phyloP scores from a whole-genome alignment of 306 rosid species.

The Cicer arietinum region DNA sequence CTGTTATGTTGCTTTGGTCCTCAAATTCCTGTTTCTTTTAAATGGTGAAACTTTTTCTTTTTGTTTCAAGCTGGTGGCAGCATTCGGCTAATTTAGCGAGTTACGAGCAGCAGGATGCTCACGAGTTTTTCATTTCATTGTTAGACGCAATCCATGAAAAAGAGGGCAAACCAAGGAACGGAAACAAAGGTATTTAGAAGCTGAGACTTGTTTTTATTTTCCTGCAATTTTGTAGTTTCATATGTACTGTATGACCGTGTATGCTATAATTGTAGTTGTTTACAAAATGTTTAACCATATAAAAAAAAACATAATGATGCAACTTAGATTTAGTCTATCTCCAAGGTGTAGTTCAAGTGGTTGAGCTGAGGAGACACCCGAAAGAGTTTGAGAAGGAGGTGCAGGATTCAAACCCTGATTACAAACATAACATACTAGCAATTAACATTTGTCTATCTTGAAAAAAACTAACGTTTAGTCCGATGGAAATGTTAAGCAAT shows the following conservation, averaged over 20 bases:
- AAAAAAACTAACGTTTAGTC: no score
- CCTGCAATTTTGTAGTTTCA: slow-evolving; percentile 31
- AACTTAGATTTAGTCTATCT: slow-evolving; percentile 1
- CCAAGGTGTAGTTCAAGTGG: no score
- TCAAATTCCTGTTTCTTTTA: slow-evolving; percentile 49
- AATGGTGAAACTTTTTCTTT: slow-evolving; percentile 61
- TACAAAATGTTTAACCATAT: background rate
- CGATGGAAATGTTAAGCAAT: no score
- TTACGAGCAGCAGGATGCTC: slow-evolving; percentile 98
- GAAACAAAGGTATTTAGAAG: slow-evolving; percentile 63
- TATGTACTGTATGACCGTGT: background rate
- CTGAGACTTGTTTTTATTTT: slow-evolving; percentile 26
- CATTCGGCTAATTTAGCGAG: slow-evolving; percentile 90
- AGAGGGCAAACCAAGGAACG: slow-evolving; percentile 64
- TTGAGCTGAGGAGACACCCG: no score
- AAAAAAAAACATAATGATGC: background rate
- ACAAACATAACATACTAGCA: no score
- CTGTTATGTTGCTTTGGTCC: slow-evolving; percentile 18
- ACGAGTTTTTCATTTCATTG: slow-evolving; percentile 93
- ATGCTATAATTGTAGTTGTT: slow-evolving; percentile 8
- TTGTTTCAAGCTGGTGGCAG: slow-evolving; percentile 97
- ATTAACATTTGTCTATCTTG: no score
- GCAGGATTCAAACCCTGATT: no score
- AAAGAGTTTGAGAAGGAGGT: no score
- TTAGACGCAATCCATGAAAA: slow-evolving; percentile 91